These are phyloP conservation scores for Candida saitoana DNA, from an alignment of 805 yeast species.

Conservation along the genomic window DNA sequence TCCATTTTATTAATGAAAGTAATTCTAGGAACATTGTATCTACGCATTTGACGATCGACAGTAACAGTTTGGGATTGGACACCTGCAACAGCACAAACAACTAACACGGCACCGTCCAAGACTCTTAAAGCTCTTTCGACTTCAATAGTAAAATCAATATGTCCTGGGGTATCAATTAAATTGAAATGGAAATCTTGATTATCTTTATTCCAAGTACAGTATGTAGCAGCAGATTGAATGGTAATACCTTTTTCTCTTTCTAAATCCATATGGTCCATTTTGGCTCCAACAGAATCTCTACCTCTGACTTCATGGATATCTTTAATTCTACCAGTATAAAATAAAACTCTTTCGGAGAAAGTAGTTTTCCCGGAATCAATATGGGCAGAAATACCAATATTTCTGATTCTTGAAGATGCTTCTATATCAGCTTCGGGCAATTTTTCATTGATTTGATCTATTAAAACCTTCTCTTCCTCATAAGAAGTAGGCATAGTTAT, in stretches of 20 bases:
- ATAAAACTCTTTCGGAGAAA: conserved; percentile 93
- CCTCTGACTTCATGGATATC: conserved; percentile 97
- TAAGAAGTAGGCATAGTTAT: conserved; percentile 40
- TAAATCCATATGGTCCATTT: conserved; percentile 98
- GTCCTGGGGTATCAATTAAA: conserved; percentile 97
- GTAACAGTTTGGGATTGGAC: conserved; percentile 98
- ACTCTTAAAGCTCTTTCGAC: conserved; percentile 98
- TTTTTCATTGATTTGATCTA: conserved; percentile 52
- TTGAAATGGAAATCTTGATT: conserved; percentile 75
- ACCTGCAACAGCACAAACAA: conserved; percentile 97
- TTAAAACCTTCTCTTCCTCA: conserved; percentile 68
- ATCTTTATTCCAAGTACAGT: conserved; percentile 90
- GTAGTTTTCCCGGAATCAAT: conserved; percentile 98
- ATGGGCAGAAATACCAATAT: conserved; percentile 97
- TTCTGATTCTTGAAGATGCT: conserved; percentile 64
- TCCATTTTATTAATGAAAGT: conserved; percentile 98
- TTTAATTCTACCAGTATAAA: conserved; percentile 93
- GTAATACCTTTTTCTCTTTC: conserved; percentile 99
- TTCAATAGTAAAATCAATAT: conserved; percentile 97
- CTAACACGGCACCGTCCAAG: conserved; percentile 95
- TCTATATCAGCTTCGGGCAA: conserved; percentile 50
- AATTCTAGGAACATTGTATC: conserved; percentile 94
- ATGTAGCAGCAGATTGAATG: conserved; percentile 97
- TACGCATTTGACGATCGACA: conserved; percentile 97
- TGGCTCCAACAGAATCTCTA: conserved; percentile 96